Evolutionary conservation across 139 green algal genomes (phyloP).

Genomic region (Coelastrella sp.): DNA sequence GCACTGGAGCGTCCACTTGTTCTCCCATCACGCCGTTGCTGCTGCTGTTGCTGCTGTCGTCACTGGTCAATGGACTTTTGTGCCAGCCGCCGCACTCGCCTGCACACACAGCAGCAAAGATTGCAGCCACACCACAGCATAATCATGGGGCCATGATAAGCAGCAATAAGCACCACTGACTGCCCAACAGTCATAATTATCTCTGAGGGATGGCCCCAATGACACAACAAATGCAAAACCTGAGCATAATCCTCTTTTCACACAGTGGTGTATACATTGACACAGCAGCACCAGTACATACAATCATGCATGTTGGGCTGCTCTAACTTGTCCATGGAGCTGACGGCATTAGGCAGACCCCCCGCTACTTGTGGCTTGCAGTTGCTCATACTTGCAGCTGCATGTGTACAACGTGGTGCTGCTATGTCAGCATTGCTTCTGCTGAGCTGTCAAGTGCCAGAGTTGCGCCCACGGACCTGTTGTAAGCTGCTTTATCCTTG

Average conservation of each 20-base stretch:
- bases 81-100: slow-evolving; percentile 33
- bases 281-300: neutral
- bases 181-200: neutral
- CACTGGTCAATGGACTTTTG: slow-evolving; percentile 61
- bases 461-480: slow-evolving; percentile 67
- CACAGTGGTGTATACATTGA: neutral
- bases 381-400: neutral
- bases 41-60: neutral
- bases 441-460: neutral
- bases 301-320: neutral
- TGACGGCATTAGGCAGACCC: neutral
- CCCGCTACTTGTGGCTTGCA: neutral
- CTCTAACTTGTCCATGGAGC: neutral
- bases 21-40: neutral
- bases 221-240: neutral
- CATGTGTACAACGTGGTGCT: neutral
- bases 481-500: slow-evolving; percentile 81
- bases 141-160: neutral
- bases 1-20: too few species aligned
- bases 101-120: slow-evolving; percentile 7
- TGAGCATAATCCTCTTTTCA: too few species aligned
- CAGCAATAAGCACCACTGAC: neutral
- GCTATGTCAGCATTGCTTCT: neutral
- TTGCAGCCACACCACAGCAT: neutral
- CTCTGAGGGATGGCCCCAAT: neutral